phyloP scores from a whole-genome alignment of 1,139 yeast genomes.

The Blastobotrys petasosporus region DNA sequence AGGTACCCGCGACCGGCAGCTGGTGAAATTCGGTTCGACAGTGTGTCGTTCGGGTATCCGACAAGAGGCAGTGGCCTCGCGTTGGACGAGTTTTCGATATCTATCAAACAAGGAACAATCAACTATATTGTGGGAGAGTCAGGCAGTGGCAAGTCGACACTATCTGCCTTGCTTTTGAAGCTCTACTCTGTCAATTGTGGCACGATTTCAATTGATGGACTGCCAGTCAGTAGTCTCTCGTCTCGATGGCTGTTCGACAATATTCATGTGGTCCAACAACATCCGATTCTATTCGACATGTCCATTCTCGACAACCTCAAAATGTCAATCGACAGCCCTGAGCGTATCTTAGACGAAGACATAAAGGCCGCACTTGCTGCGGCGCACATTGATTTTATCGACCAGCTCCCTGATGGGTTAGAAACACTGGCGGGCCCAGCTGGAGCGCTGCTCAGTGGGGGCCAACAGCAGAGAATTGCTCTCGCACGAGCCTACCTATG shows the following conservation, averaged over 20 bases:
- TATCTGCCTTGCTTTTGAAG: slow-evolving; percentile 56
- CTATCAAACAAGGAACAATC: slow-evolving; percentile 42
- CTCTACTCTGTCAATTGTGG: slow-evolving; percentile 51
- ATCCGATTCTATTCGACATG: slow-evolving; percentile 57
- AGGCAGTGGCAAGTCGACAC: slow-evolving; percentile 89
- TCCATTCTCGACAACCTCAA: slow-evolving; percentile 59
- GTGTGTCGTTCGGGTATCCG: slow-evolving; percentile 59
- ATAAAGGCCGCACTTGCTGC: slow-evolving; percentile 12
- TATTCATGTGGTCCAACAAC: slow-evolving; percentile 69
- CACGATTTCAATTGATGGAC: slow-evolving; percentile 50
- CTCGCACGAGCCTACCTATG: slow-evolving; percentile 75
- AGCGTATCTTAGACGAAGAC: slow-evolving; percentile 21
- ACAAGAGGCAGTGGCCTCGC: slow-evolving; percentile 43
- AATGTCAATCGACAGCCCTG: slow-evolving; percentile 33
- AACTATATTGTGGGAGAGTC: slow-evolving; percentile 76
- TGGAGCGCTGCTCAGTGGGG: slow-evolving; percentile 69
- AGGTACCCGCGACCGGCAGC: slow-evolving; percentile 32
- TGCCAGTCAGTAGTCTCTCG: slow-evolving; percentile 41
- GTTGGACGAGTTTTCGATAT: slow-evolving; percentile 43
- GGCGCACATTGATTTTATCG: slow-evolving; percentile 37
- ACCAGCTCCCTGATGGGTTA: slow-evolving; percentile 47
- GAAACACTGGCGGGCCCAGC: slow-evolving; percentile 46
- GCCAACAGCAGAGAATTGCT: slow-evolving; percentile 78
- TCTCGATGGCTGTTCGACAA: slow-evolving; percentile 53
- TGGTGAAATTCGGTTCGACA: slow-evolving; percentile 46